phyloP scores from a whole-genome alignment of 768 basidiomycete species.

The Lactarius hatsudake region DNA sequence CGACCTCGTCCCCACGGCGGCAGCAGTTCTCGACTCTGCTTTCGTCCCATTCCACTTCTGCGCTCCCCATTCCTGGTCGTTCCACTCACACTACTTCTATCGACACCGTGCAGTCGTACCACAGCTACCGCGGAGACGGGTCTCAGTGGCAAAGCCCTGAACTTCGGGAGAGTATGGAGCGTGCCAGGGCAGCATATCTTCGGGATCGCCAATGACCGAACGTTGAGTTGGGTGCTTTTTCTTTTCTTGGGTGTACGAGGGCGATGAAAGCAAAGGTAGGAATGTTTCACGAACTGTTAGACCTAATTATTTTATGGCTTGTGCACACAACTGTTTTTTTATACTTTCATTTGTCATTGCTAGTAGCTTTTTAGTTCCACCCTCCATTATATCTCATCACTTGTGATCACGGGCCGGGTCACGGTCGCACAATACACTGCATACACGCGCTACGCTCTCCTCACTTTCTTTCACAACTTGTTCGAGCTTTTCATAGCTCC shows the following conservation, averaged over 20 bases:
- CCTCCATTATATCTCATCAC: background rate
- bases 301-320: constrained; percentile 3
- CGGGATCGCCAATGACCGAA: constrained; percentile 19
- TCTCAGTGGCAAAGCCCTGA: constrained; percentile 59
- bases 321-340: constrained; percentile 7
- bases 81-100: constrained; percentile 30
- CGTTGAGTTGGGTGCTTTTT: background rate
- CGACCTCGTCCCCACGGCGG: constrained; percentile 25
- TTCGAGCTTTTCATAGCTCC: background rate
- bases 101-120: constrained; percentile 15
- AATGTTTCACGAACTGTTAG: too few species aligned
- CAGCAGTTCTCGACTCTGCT: constrained; percentile 17
- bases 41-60: constrained; percentile 30
- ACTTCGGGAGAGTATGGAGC: constrained; percentile 68
- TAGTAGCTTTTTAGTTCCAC: background rate
- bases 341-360: constrained; percentile 11
- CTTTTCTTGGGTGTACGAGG: constrained; percentile 1
- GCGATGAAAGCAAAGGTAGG: constrained; percentile 6
- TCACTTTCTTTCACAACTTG: background rate
- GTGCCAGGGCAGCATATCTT: constrained; percentile 48
- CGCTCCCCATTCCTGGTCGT: constrained; percentile 33
- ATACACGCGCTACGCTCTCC: background rate
- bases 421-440: background rate
- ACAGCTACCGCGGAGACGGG: constrained; percentile 45
- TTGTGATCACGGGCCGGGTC: background rate